Evolutionary conservation across 2,329 filamentous ascomycete species (phyloP), one percentile per base, ranked within the genome.

Genomic region (Nigrospora oryzae): DNA sequence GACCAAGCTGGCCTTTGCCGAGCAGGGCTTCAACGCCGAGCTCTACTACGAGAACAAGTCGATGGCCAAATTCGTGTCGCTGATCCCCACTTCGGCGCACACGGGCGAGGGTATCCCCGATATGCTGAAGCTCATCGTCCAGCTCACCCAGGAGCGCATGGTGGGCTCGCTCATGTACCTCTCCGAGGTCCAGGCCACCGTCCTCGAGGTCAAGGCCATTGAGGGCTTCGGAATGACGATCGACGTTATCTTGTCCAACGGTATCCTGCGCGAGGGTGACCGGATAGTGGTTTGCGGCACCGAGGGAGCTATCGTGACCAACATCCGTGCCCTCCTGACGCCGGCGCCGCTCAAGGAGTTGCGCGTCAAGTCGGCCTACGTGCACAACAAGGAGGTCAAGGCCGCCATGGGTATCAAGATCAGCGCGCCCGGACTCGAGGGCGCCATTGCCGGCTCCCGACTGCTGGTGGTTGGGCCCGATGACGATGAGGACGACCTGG

Each of bases 311-410:
- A 98, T 98, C 62, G 81, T 84, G 48, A 98, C 93, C 7, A 96
- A 96, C 55, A 93, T 98, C 58, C 82, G 93, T 69, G 94, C 93
- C 13, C 77, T 98, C 23, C 75, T 98, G 43, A 98, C 93, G 4
- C 93, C 93, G 2, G 90, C 89, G 11, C 87, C 89, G 49, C 81
- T 98, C 63, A 93, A 89, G 62, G 93, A 98, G 65, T 69, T 98
- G 52, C 89, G 94, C 64, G 80, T 98, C 58, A 97, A 97, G 70
- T 95, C 90, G 3, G 79, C 84, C 51, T 98, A 98, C 59, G 91
- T 98, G 30, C 94, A 98, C 74, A 96, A 98, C 74, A 97, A 98
- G 73, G 89, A 95, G 66, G 90, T 96, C 70, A 98, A 96, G 75
- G 93, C 94, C 16, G 89, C 93, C 10, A 79, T 98, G 60, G 93